phyloP scores from a whole-genome alignment of 352 stramenopile species.

The Pythium phragmiticola region DNA sequence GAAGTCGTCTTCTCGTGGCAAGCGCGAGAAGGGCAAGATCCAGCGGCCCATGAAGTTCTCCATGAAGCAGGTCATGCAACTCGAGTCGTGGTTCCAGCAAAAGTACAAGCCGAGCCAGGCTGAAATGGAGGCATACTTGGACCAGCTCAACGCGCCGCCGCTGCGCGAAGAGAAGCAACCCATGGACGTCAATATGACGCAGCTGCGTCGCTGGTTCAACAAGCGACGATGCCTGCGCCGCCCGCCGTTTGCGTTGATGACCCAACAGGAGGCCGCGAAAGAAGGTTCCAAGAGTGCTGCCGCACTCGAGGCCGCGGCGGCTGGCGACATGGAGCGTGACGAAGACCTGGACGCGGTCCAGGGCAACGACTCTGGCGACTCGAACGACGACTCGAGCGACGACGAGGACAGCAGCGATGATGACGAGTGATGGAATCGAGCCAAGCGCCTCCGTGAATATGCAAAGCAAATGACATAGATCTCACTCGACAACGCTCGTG shows the following conservation, averaged over 20 bases:
- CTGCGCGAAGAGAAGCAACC: slow-evolving; percentile 76
- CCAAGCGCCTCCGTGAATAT: background rate
- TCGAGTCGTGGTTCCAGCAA: slow-evolving; percentile 84
- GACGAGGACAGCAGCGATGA: slow-evolving; percentile 51
- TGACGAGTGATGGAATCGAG: slow-evolving; percentile 11
- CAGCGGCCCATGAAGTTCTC: slow-evolving; percentile 86
- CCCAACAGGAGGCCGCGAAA: slow-evolving; percentile 60
- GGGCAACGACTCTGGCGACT: slow-evolving; percentile 28
- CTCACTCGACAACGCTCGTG: no score
- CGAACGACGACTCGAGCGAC: slow-evolving; percentile 53
- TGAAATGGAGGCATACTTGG: slow-evolving; percentile 80
- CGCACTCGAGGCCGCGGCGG: slow-evolving; percentile 33
- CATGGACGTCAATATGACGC: slow-evolving; percentile 85
- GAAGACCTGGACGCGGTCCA: slow-evolving; percentile 9
- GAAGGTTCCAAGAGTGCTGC: slow-evolving; percentile 51
- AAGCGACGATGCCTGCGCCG: slow-evolving; percentile 81
- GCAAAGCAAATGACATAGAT: no score
- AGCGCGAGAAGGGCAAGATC: slow-evolving; percentile 59
- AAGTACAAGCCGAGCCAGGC: slow-evolving; percentile 83
- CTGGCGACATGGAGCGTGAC: slow-evolving; percentile 25
- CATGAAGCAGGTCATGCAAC: slow-evolving; percentile 75
- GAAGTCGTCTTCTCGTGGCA: slow-evolving; percentile 29
- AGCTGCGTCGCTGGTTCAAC: slow-evolving; percentile 84
- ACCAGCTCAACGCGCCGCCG: slow-evolving; percentile 61
- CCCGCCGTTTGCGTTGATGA: slow-evolving; percentile 83